These are phyloP conservation scores for Salvia sclarea DNA, from an alignment of 305 asterid genomes.

Conservation along the genomic window DNA sequence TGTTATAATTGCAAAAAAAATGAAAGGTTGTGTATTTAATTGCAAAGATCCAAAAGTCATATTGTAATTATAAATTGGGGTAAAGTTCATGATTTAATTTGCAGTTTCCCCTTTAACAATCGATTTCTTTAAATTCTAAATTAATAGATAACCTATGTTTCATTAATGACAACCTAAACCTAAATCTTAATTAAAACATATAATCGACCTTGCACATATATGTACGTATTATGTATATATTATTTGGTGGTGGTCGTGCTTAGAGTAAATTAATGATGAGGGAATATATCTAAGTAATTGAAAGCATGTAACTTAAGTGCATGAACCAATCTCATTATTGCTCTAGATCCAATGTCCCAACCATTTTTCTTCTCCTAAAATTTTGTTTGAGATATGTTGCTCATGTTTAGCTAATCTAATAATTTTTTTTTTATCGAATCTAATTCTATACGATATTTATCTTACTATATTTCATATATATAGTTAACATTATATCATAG, in stretches of 20 bases:
- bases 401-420: background rate
- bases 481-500: no score
- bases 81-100: no score
- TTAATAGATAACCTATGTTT: no score
- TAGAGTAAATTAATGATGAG: slow-evolving; percentile 20
- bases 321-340: slow-evolving; percentile 35
- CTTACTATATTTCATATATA: background rate
- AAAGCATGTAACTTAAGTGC: slow-evolving; percentile 38
- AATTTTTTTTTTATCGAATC: background rate
- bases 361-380: background rate
- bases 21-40: no score
- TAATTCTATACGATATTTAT: background rate
- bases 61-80: no score
- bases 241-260: slow-evolving; percentile 9
- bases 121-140: no score
- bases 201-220: background rate
- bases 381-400: background rate
- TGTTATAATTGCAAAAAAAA: no score
- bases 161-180: background rate
- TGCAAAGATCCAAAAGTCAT: no score
- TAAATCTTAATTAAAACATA: background rate
- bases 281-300: slow-evolving; percentile 25
- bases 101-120: no score
- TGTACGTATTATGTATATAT: background rate
- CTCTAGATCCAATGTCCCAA: slow-evolving; percentile 43